phyloP scores from a whole-genome alignment of 176 grass and related monocot genomes.

The Elaeis guineensis region DNA sequence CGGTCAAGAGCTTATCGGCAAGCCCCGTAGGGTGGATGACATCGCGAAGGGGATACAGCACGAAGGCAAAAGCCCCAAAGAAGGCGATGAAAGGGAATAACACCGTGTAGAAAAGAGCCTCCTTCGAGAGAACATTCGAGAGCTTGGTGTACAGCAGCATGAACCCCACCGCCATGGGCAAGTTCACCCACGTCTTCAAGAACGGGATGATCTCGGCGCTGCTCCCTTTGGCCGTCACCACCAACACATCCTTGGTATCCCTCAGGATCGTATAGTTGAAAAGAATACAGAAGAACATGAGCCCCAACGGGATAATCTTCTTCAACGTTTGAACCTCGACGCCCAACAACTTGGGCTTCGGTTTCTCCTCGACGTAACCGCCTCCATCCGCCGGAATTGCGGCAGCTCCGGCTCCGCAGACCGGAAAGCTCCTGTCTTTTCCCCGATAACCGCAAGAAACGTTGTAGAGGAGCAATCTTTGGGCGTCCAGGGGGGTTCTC shows the following conservation, averaged over 20 bases:
- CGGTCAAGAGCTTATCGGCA: slow-evolving; percentile 48
- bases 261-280: slow-evolving; percentile 99
- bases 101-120: slow-evolving; percentile 91
- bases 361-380: slow-evolving; percentile 2
- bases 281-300: slow-evolving; percentile 99
- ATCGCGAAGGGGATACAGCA: slow-evolving; percentile 79
- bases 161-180: slow-evolving; percentile 95
- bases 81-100: slow-evolving; percentile 96
- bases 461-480: slow-evolving; percentile 15
- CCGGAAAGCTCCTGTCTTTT: slow-evolving; percentile 8
- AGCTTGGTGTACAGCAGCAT: slow-evolving; percentile 98
- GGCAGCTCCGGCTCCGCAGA: slow-evolving; percentile 19
- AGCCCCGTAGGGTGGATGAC: slow-evolving; percentile 81
- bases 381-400: slow-evolving; percentile 14
- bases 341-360: slow-evolving; percentile 58
- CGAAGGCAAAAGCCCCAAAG: slow-evolving; percentile 64
- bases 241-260: slow-evolving; percentile 95
- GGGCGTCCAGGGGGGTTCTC: slow-evolving; percentile 1
- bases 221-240: slow-evolving; percentile 94
- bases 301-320: slow-evolving; percentile 82
- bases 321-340: slow-evolving; percentile 60
- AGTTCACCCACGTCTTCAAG: slow-evolving; percentile 98
- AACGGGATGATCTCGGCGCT: slow-evolving; percentile 98
- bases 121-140: slow-evolving; percentile 70
- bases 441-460: neutral